phyloP scores from a whole-genome alignment of 2,329 filamentous ascomycete genomes.

The Pyricularia sp. region DNA sequence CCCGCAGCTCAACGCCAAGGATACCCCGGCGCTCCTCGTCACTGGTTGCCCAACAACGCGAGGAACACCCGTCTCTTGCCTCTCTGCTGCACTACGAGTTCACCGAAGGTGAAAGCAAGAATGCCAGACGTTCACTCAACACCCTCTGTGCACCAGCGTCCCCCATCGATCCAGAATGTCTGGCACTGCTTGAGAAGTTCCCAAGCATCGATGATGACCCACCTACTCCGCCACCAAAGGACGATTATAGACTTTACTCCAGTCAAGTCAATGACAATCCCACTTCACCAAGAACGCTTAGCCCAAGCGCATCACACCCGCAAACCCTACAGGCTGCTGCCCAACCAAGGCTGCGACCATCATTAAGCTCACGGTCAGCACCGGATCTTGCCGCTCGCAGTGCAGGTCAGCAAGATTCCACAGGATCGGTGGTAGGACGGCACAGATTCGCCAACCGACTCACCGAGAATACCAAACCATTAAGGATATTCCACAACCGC shows the following conservation, averaged over 20 bases:
- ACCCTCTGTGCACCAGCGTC: conserved; percentile 2
- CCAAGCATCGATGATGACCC: not conserved
- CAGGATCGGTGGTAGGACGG: conserved; percentile 1
- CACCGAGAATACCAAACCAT: not conserved
- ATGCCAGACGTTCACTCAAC: conserved; percentile 2
- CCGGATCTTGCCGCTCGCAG: not conserved
- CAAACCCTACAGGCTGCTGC: not conserved
- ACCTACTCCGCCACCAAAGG: conserved; percentile 9
- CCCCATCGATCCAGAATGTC: conserved; percentile 5
- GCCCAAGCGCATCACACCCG: not conserved
- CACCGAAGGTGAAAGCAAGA: not conserved
- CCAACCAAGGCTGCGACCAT: not conserved
- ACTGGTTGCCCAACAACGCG: conserved; percentile 8
- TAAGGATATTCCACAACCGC: not conserved
- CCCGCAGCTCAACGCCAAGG: conserved; percentile 7
- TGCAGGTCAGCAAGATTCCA: conserved; percentile 10
- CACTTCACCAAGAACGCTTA: not conserved
- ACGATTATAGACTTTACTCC: conserved; percentile 4
- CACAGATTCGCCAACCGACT: conserved; percentile 13
- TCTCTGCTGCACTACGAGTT: conserved; percentile 8
- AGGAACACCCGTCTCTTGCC: conserved; percentile 10
- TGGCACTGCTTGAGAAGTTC: conserved; percentile 9
- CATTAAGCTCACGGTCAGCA: not conserved
- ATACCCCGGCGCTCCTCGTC: conserved; percentile 13
- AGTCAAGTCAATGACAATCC: not conserved